Base-by-base conservation (phyloP, 495 filamentous ascomycete species). In the Neurospora sp. region DNA sequence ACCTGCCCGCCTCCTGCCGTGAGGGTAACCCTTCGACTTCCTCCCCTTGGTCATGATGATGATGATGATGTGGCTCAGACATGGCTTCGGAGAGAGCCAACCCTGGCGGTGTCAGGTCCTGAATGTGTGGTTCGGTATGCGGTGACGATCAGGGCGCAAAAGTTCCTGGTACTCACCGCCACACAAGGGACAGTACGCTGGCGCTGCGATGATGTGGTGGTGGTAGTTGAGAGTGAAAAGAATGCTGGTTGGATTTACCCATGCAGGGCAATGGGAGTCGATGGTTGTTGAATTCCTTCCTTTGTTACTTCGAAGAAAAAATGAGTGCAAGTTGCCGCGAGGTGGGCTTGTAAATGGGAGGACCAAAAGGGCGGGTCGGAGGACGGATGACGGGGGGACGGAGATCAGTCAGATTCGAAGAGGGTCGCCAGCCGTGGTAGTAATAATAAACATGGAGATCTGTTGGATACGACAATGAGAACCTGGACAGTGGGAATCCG, bases 1-100 rank as follows among this genome's bases (percentile, higher is more conserved):
- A 68, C 73, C 80, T 83, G 37, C 76, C 73, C 3, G 42, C 38
- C 31, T 80, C 78, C 31, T 68, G 22, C 38, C 76, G 76, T 48
- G 80, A 71, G 12, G 80, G 79, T 0, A 79, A 73, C 18, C 75
- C 74, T 18, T 73, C 71, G 10, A 69, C 71, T 16, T 78, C 74
- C n/a, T 59, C 77, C 31, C 41, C 20, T 9, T 31, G 74, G 42
- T 39, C n/a, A 40, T 69, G n/a, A 48, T 48, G 18, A 46, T 48
- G 44, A 20, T 42, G 39, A 68, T 71, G 22, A 31, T 59, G 53
- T 61, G 53, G 53, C 53, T 61, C 53, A 61, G 53, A 61, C 53
- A 61, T 61, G 0, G 22, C 22, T 61, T 6, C 53, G 53, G 53
- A 61, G 53, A 27, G 53, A 61, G 53, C 53, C 53, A 61, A 61